Percentiles rank a stretch among this genome's conserved stretches.
Conservation (phyloP, 2,329 filamentous ascomycete species). For the Verticillium zaregamsianum region DNA sequence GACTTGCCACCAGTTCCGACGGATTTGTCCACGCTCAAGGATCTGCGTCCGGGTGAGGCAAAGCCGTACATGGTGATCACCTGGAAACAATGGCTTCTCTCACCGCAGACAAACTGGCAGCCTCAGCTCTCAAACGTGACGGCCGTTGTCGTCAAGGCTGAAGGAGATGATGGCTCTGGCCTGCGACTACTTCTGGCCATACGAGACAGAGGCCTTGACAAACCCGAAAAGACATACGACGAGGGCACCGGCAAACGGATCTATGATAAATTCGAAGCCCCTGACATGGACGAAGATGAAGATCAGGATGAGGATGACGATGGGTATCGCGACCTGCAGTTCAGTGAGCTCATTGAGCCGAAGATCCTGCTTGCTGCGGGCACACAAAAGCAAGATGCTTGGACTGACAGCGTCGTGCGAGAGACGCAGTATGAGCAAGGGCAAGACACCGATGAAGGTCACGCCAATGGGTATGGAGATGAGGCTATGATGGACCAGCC, state of each 20-base stretch:
- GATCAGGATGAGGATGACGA: conserved; percentile 54
- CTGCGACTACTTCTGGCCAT: conserved; percentile 64
- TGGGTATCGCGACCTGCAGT: conserved; percentile 55
- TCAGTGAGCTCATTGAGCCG: conserved; percentile 63
- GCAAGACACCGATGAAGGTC: conserved; percentile 5
- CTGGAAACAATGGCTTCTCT: conserved; percentile 62
- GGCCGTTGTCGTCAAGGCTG: conserved; percentile 56
- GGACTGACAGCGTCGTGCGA: conserved; percentile 16
- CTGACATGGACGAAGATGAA: conserved; percentile 57
- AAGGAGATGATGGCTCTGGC: conserved; percentile 43
- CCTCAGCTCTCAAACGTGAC: conserved; percentile 62
- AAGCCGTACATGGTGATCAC: conserved; percentile 60
- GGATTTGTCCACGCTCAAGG: conserved; percentile 50
- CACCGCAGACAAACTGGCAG: conserved; percentile 60
- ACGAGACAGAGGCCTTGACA: conserved; percentile 57
- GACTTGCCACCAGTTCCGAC: conserved; percentile 61
- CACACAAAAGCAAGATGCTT: conserved; percentile 14
- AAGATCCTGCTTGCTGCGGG: conserved; percentile 47
- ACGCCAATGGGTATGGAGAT: neutral
- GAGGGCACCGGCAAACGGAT: conserved; percentile 64
- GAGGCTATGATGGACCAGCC: conserved; percentile 6
- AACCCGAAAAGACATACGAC: conserved; percentile 58
- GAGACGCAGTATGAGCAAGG: conserved; percentile 15
- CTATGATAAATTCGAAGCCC: conserved; percentile 76
- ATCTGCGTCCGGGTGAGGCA: conserved; percentile 43